Evolutionary conservation across 352 stramenopile species (phyloP), one percentile per base, ranked within the genome.

Genomic region (Globisporangium abappressorium): DNA sequence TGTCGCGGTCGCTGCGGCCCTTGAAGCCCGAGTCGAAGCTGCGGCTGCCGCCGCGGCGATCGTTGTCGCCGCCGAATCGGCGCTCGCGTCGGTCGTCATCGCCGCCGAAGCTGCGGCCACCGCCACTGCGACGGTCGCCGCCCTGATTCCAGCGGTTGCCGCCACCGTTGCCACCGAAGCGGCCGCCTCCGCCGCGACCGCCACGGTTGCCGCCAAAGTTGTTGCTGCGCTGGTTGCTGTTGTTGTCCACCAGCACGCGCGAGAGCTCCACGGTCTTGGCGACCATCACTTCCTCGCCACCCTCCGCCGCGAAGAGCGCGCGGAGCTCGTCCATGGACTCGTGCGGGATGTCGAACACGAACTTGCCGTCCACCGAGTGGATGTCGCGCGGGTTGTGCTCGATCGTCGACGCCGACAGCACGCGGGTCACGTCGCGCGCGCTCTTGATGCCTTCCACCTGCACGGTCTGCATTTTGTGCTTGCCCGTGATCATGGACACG

Each of bases 401-500:
- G 59, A 80, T 77, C n/a, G 56, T 62, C 38, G 89, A 87, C 1
- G 70, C 70, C 20, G 66, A 59, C 24, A 91, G 71, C 55, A 85
- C 43, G 30, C 62, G 59, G 68, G 83, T 82, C 2, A 91, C 66
- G 34, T 90, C 75, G n/a, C 81, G 82, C 12, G 79, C 75, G 58
- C 65, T 70, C 56, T 73, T 46, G 20, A 87, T 59, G 22, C 81
- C 81, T 8, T 81, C 79, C 26, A 93, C 72, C 60, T 91, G 56
- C 24, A 95, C 69, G 15, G 87, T 95, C 69, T 92, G 79, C 72
- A 79, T 87, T 54, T 80, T 77, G 59, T 70, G 66, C 60, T 82
- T 80, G 57, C 85, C 87, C 28, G 82, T 91, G 59, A 95, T 74
- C 87, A 95, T 95, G 26, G 85, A 93, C 24, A 92, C 68, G 7